Percentiles rank a stretch among this genome's conserved stretches.
Evolutionary conservation across 768 basidiomycete genomes (phyloP).

Genomic region (Leucosporidium creatinivorum): DNA sequence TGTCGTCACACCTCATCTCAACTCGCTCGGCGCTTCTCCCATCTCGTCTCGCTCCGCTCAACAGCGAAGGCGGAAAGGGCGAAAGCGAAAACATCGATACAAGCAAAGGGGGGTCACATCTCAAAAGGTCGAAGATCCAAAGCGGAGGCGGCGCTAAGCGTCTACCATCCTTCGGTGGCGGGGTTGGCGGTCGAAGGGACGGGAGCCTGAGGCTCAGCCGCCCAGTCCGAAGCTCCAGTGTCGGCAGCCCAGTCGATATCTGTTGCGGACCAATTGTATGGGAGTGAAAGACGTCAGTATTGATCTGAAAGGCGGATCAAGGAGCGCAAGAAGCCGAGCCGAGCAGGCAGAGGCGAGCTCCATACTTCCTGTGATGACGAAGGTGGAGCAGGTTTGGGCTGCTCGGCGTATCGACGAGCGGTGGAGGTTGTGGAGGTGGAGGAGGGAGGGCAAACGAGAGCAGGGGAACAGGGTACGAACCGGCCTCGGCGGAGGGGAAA

Average conservation of each 20-base stretch:
- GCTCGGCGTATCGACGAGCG: no score
- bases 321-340: neutral
- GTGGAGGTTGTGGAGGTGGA: neutral
- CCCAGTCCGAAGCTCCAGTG: slow-evolving; percentile 61
- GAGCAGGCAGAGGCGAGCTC: no score
- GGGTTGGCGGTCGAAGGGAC: neutral
- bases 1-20: no score
- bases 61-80: no score
- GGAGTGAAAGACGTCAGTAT: neutral
- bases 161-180: neutral
- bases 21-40: no score
- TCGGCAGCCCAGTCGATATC: slow-evolving; percentile 81
- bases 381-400: no score
- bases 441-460: slow-evolving; percentile 12
- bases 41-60: no score
- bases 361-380: no score
- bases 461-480: slow-evolving; percentile 35
- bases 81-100: no score
- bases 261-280: slow-evolving; percentile 32
- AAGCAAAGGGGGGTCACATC: no score
- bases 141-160: no score
- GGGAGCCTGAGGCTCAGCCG: slow-evolving; percentile 47
- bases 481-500: slow-evolving; percentile 59
- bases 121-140: no score
- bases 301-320: neutral